Percentiles rank a stretch among this genome's conserved stretches.
Evolutionary conservation across 148 eudicot species (phyloP).

Genomic region (Rhododendron molle): DNA sequence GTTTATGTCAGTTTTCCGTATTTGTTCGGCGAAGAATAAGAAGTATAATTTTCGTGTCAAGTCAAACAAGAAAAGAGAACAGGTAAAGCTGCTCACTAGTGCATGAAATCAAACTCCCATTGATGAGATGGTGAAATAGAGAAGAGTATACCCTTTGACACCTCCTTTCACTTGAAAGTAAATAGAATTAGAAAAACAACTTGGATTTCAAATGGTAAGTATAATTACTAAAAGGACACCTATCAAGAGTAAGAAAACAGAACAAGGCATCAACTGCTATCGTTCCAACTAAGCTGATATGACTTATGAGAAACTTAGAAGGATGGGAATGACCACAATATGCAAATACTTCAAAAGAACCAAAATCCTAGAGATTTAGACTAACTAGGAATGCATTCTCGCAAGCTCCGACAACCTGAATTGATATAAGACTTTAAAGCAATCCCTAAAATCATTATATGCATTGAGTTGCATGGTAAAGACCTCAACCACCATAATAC

Average conservation of each 20-base stretch:
- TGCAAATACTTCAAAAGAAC: not conserved
- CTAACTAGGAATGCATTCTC: not conserved
- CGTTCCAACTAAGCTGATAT: not conserved
- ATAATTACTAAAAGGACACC: not conserved
- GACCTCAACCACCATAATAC: not conserved
- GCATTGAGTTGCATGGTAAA: not conserved
- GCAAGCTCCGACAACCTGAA: not conserved
- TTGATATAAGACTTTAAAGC: not conserved
- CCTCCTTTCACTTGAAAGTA: not conserved
- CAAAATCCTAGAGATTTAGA: not conserved
- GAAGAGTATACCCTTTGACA: not conserved
- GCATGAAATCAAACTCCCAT: not conserved
- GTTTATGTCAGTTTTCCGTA: not conserved
- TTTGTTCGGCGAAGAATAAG: not conserved
- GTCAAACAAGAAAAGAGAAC: not conserved
- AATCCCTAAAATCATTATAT: not conserved
- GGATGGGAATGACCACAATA: conserved; percentile 2
- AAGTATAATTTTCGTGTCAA: not conserved
- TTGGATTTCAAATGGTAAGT: not conserved
- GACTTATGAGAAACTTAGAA: not conserved
- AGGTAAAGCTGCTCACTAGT: not conserved
- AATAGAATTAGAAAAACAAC: not conserved
- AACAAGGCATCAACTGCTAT: not conserved
- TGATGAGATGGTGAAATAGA: not conserved
- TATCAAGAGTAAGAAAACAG: not conserved